Base-by-base conservation (phyloP, 495 filamentous ascomycete genomes). In the Hypomontagnella submonticulosa region DNA sequence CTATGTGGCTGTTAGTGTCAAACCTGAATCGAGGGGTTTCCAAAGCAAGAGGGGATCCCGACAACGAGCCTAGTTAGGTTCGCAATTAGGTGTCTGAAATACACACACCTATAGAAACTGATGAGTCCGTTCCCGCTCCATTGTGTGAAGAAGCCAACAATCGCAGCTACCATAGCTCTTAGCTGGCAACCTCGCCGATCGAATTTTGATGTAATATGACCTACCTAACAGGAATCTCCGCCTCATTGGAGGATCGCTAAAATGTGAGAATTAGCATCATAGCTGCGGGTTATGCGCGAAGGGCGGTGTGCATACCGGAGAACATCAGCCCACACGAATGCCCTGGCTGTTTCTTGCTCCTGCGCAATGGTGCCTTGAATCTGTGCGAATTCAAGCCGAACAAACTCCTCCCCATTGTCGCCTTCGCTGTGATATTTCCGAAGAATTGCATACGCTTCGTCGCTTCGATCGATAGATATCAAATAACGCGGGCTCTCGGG, bases 121-220 rank as follows among this genome's bases (percentile, higher is more conserved):
- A 85, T 73, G 38, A 87, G 68, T 4, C 80, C 84, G 60, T 88
- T 87, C 13, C 85, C 84, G 10, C 79, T 83, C 84, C 83, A 87
- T 13, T 69, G 66, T 2, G 60, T 69, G 36, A 69, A 69, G 50
- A 69, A 65, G 13, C 49, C 49, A 0, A 53, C 49, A 20, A 53
- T 53, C n/a, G 49, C 49, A 40, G 49, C 49, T 18, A 27, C 6
- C 3, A 27, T 27, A 27, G 23, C n/a, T n/a, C n/a, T n/a, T n/a
- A n/a, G n/a, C n/a, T n/a, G n/a, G n/a, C n/a, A n/a, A n/a, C n/a
- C n/a, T n/a, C n/a, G n/a, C n/a, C n/a, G n/a, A n/a, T n/a, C n/a
- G n/a, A 27, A 6, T 2, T 27, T 27, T 3, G 23, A 27, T 27
- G 6, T 27, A 2, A 3, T 2, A 27, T 27, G 2, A 1, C 19